A percentile compares a stretch with the other conserved stretches of the same genome.
Evolutionary conservation across 129 eudicot species (phyloP).

Genomic region (Cynara cardunculus): DNA sequence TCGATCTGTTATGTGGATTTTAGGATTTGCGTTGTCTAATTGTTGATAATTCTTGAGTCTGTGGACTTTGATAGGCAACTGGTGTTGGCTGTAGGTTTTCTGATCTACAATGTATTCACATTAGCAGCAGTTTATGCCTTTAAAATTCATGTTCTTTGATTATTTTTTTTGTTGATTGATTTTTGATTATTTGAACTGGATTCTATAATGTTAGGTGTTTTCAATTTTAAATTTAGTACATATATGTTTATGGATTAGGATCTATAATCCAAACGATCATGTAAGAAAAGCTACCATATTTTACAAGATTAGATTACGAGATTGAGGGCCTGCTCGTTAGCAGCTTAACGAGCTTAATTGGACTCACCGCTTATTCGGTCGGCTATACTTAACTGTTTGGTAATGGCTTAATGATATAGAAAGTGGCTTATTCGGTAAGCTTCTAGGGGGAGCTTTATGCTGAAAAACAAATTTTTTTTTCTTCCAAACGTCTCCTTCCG

Average conservation of each 20-base stretch:
- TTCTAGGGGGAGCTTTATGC: no score
- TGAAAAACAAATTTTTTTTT: no score
- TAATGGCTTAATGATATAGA: no score
- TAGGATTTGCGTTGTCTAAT: neutral
- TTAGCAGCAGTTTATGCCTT: neutral
- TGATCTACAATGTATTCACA: neutral
- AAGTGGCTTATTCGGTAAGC: no score
- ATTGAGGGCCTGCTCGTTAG: no score
- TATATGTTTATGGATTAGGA: neutral
- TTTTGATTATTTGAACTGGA: neutral
- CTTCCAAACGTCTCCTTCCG: no score
- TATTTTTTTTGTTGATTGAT: neutral
- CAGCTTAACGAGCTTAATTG: no score
- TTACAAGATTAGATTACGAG: neutral
- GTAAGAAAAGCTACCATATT: neutral
- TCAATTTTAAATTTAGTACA: neutral
- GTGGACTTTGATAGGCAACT: conserved; percentile 2
- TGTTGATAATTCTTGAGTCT: neutral
- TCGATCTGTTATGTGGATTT: neutral
- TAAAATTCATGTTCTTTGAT: neutral
- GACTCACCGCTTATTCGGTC: no score
- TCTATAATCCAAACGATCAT: neutral
- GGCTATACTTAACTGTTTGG: no score
- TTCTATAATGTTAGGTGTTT: neutral
- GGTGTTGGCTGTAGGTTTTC: conserved; percentile 17